Conservation (phyloP, 1,139 yeast species). For the Scheffersomyces titani region DNA sequence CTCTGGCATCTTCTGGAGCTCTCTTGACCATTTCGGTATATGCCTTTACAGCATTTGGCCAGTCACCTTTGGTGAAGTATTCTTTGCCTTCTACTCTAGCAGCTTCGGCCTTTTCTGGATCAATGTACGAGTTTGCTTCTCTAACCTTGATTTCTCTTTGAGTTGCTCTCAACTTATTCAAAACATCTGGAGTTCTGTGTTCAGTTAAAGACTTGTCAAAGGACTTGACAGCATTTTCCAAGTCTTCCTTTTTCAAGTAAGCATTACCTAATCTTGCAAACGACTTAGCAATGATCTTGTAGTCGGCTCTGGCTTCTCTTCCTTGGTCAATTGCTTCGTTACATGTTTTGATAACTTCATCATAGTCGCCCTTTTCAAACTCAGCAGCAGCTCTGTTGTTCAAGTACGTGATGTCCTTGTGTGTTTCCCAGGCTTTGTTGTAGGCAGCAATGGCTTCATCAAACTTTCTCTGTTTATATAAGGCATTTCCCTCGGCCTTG, state of each 20-base stretch:
- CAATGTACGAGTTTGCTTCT: slow-evolving; percentile 77
- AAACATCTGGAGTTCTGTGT: slow-evolving; percentile 93
- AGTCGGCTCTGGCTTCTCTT: slow-evolving; percentile 87
- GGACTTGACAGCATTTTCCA: slow-evolving; percentile 69
- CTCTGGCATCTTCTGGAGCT: slow-evolving; percentile 95
- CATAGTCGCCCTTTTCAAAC: slow-evolving; percentile 91
- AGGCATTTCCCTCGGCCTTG: slow-evolving; percentile 83
- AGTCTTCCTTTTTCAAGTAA: slow-evolving; percentile 74
- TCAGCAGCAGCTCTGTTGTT: slow-evolving; percentile 98
- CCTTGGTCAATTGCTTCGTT: slow-evolving; percentile 84
- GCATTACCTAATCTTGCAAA: slow-evolving; percentile 88
- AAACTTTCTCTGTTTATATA: slow-evolving; percentile 85
- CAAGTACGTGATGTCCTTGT: slow-evolving; percentile 86
- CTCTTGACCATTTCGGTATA: slow-evolving; percentile 96
- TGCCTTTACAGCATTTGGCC: slow-evolving; percentile 96
- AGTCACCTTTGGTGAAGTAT: slow-evolving; percentile 83
- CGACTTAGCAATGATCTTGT: slow-evolving; percentile 88
- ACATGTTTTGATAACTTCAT: slow-evolving; percentile 80
- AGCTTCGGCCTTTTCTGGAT: slow-evolving; percentile 92
- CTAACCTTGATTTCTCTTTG: slow-evolving; percentile 81
- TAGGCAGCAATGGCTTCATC: slow-evolving; percentile 91
- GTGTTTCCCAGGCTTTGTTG: slow-evolving; percentile 80
- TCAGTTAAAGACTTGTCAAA: slow-evolving; percentile 94
- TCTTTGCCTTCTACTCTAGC: slow-evolving; percentile 94
- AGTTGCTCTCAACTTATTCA: slow-evolving; percentile 81